A percentile compares a stretch with the other conserved stretches of the same genome.
Conservation (phyloP, 139 green algal genomes). For the Chlorella sp. region DNA sequence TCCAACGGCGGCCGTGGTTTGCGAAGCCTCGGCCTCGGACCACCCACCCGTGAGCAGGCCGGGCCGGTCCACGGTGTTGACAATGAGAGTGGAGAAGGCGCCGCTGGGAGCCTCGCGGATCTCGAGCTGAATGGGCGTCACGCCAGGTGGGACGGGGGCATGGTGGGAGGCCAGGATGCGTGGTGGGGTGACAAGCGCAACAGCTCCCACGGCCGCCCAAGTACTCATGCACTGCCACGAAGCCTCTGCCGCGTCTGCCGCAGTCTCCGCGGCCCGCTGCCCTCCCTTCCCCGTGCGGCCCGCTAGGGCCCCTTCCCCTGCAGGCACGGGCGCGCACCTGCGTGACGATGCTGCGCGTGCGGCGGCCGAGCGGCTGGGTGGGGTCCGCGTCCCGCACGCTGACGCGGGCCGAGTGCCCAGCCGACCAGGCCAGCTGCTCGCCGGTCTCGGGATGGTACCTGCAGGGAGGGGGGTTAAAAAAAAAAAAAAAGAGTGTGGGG, state of each 20-base stretch:
- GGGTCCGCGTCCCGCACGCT: slow-evolving; percentile 33
- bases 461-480: slow-evolving; percentile 59
- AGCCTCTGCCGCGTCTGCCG: no score
- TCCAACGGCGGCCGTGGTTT: no score
- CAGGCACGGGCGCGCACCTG: no score
- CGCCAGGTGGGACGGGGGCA: no score
- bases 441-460: slow-evolving; percentile 82
- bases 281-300: slow-evolving; percentile 38
- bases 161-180: no score
- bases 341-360: slow-evolving; percentile 45
- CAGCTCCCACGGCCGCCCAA: no score
- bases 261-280: slow-evolving; percentile 48
- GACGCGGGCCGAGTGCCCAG: no score
- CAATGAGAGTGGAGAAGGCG: slow-evolving; percentile 44
- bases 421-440: slow-evolving; percentile 46
- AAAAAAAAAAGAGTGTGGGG: background rate
- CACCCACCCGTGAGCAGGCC: slow-evolving; percentile 61
- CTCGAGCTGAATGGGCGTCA: no score
- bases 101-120: slow-evolving; percentile 28
- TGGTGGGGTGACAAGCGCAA: no score
- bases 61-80: slow-evolving; percentile 73
- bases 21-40: no score
- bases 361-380: slow-evolving; percentile 58
- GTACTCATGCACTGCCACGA: no score
- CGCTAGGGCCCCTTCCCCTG: no score